Conservation (phyloP, 192 early-diverging fungal genomes). For the Linnemannia elongata region DNA sequence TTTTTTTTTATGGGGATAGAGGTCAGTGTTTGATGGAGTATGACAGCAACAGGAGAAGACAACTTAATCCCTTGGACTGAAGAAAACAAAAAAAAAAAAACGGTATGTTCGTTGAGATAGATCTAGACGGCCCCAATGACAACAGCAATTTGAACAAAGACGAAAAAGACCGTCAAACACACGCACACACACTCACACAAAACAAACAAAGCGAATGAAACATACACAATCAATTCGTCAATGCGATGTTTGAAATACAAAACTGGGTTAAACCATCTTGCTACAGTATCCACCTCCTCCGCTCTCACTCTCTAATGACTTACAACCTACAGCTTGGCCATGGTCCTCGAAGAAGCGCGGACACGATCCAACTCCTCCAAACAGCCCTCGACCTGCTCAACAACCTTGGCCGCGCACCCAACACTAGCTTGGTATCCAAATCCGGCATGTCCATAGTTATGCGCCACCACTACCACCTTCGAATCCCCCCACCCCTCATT, state of each 20-base stretch:
- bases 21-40: too few species aligned
- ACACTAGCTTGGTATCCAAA: slow-evolving; percentile 75
- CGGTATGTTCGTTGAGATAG: not conserved
- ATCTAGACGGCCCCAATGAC: not conserved
- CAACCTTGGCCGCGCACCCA: slow-evolving; percentile 65
- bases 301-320: not conserved
- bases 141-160: not conserved
- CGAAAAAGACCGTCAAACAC: not conserved
- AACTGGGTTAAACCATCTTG: not conserved
- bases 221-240: not conserved
- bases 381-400: slow-evolving; percentile 56
- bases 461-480: slow-evolving; percentile 58
- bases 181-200: too few species aligned
- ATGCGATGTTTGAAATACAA: not conserved
- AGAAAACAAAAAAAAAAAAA: too few species aligned
- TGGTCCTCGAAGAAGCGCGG: not conserved
- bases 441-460: slow-evolving; percentile 78
- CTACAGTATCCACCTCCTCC: not conserved
- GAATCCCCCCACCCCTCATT: slow-evolving; percentile 33
- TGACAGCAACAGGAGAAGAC: too few species aligned
- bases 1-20: too few species aligned
- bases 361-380: slow-evolving; percentile 19
- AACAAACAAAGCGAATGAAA: not conserved
- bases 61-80: not conserved
- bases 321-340: slow-evolving; percentile 24